Conservation (phyloP, 805 yeast genomes). For the Kodamaea restingae region DNA sequence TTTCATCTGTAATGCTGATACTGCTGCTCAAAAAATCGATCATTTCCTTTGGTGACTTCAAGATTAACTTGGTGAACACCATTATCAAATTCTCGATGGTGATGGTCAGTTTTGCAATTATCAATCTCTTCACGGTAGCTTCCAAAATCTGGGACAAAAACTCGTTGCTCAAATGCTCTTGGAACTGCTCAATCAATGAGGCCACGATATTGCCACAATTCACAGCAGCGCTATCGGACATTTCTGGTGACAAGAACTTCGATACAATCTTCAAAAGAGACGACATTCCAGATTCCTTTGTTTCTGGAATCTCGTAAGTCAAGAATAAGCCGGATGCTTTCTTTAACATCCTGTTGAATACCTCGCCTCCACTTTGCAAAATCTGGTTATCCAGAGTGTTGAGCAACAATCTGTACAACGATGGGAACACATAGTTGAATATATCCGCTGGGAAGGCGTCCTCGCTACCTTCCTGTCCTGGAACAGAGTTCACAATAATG, state of each 20-base stretch:
- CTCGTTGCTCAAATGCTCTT: conserved; percentile 31
- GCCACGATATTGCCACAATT: conserved; percentile 68
- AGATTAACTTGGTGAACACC: conserved; percentile 70
- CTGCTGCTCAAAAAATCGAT: conserved; percentile 52
- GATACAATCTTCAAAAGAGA: conserved; percentile 61
- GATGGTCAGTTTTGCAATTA: conserved; percentile 61
- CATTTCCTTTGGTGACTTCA: conserved; percentile 58
- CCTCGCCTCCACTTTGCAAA: conserved; percentile 72
- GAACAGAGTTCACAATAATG: conserved; percentile 45
- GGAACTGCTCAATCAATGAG: conserved; percentile 52
- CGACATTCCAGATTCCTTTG: conserved; percentile 45
- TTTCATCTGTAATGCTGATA: conserved; percentile 27
- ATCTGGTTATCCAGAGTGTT: conserved; percentile 68
- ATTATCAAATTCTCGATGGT: conserved; percentile 74
- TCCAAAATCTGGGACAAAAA: conserved; percentile 57
- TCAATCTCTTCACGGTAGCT: conserved; percentile 67
- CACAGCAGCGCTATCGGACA: conserved; percentile 78
- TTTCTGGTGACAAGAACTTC: conserved; percentile 63
- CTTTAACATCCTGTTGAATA: conserved; percentile 57
- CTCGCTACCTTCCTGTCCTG: conserved; percentile 16
- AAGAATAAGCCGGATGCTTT: conserved; percentile 33
- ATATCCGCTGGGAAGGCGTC: conserved; percentile 35
- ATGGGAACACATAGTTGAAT: conserved; percentile 42
- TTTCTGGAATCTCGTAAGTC: conserved; percentile 27
- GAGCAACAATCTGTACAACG: conserved; percentile 37